phyloP scores from a whole-genome alignment of 768 basidiomycete genomes.

The Krasilnikovozyma curviuscula region DNA sequence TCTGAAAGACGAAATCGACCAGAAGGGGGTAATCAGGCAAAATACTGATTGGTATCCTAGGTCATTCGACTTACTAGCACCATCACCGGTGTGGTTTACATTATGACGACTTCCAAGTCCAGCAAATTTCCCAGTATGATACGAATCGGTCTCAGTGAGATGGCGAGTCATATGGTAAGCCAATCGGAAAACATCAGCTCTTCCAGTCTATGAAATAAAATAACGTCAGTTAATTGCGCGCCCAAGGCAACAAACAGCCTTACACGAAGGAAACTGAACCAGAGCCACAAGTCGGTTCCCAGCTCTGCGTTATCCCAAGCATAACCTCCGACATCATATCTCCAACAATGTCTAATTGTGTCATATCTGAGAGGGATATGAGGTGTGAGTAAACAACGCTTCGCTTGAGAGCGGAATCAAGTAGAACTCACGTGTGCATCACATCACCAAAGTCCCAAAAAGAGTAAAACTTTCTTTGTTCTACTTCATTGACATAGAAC shows the following conservation, averaged over 20 bases:
- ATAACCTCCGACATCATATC: constrained; percentile 1
- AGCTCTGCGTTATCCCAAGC: constrained; percentile 1
- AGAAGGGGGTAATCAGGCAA: too few relatives aligned
- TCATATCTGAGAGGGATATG: too few relatives aligned
- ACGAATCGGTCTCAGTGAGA: not conserved
- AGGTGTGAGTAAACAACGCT: not conserved
- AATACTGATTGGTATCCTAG: too few relatives aligned
- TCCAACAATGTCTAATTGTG: not conserved
- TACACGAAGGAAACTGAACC: not conserved
- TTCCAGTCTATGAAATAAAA: too few relatives aligned
- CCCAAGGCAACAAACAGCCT: too few relatives aligned
- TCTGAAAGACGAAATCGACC: too few relatives aligned
- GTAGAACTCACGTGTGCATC: constrained; percentile 1
- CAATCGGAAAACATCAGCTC: not conserved
- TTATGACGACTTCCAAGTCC: constrained; percentile 2
- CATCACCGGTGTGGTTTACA: not conserved
- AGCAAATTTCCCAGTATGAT: not conserved
- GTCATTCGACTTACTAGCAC: too few relatives aligned
- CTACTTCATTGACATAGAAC: constrained; percentile 1
- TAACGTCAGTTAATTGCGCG: too few relatives aligned
- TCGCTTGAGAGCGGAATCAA: not conserved
- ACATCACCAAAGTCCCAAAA: not conserved
- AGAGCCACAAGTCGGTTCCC: constrained; percentile 5
- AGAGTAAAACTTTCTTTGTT: not conserved
- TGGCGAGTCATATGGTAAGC: constrained; percentile 1